Conservation (phyloP, 345 rosid genomes). For the Rhodamnia rubescens region DNA sequence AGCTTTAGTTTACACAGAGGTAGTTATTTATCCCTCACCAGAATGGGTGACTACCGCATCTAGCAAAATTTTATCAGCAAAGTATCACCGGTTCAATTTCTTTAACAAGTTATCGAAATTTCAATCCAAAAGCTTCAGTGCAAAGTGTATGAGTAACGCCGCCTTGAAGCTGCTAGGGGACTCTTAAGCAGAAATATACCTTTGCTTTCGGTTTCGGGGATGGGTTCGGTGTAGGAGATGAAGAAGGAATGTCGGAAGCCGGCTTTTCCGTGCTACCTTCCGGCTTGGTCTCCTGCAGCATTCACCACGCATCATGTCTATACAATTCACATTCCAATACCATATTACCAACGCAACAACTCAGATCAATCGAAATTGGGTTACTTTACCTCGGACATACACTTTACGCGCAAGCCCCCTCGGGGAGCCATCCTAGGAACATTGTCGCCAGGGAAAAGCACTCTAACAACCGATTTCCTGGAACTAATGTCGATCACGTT, state of each 20-base stretch:
- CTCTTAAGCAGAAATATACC: background rate
- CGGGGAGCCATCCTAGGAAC: background rate
- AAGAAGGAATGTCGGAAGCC: background rate
- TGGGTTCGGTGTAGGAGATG: background rate
- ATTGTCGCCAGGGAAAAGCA: constrained; percentile 1
- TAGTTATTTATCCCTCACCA: too few species aligned
- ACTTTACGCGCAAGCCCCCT: background rate
- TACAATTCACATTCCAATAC: accelerated
- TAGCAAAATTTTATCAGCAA: background rate
- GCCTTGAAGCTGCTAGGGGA: background rate
- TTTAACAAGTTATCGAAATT: too few species aligned
- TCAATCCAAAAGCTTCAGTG: too few species aligned
- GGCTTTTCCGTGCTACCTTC: background rate
- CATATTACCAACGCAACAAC: background rate
- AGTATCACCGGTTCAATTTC: background rate
- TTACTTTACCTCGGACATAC: background rate
- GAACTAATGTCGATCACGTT: background rate
- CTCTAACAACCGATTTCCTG: constrained; percentile 2
- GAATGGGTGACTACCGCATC: too few species aligned
- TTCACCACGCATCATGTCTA: background rate
- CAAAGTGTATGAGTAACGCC: background rate
- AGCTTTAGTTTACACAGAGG: background rate
- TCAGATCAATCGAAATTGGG: accelerated
- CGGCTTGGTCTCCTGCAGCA: background rate
- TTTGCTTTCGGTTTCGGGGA: background rate